phyloP scores from a whole-genome alignment of 2,329 filamentous ascomycete genomes.

The Paecilomyces sp. region DNA sequence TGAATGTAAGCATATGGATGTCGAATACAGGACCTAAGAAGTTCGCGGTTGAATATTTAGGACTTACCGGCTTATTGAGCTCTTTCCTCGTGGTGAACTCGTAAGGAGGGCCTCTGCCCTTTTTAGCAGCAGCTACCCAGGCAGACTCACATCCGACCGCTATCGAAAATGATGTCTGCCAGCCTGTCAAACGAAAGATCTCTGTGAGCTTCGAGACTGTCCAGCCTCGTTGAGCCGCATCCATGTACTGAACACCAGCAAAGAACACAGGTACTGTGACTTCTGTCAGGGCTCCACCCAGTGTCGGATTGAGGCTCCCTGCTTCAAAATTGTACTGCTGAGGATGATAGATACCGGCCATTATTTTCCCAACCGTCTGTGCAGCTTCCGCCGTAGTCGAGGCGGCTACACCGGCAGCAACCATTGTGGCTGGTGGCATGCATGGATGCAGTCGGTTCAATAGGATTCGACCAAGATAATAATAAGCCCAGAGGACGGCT shows the following conservation, averaged over 20 bases:
- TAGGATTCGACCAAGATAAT: constrained; percentile 76
- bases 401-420: constrained; percentile 73
- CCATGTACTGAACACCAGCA: constrained; percentile 71
- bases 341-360: constrained; percentile 56
- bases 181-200: constrained; percentile 74
- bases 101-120: constrained; percentile 73
- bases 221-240: constrained; percentile 68
- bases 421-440: constrained; percentile 87
- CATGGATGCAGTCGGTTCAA: constrained; percentile 75
- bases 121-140: constrained; percentile 69
- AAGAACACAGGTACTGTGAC: constrained; percentile 79
- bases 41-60: constrained; percentile 12
- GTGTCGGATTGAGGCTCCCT: constrained; percentile 61
- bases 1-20: neutral
- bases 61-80: constrained; percentile 7
- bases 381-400: constrained; percentile 64
- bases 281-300: constrained; percentile 78
- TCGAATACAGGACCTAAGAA: neutral
- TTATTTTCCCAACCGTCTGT: constrained; percentile 70
- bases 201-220: constrained; percentile 66
- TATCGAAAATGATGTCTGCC: constrained; percentile 76
- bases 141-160: constrained; percentile 75
- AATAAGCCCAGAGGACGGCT: constrained; percentile 79
- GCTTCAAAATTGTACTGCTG: constrained; percentile 27
- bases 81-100: constrained; percentile 33